Evolutionary conservation across 2,329 filamentous ascomycete species (phyloP).

Genomic region (Aspergillus tubingensis): DNA sequence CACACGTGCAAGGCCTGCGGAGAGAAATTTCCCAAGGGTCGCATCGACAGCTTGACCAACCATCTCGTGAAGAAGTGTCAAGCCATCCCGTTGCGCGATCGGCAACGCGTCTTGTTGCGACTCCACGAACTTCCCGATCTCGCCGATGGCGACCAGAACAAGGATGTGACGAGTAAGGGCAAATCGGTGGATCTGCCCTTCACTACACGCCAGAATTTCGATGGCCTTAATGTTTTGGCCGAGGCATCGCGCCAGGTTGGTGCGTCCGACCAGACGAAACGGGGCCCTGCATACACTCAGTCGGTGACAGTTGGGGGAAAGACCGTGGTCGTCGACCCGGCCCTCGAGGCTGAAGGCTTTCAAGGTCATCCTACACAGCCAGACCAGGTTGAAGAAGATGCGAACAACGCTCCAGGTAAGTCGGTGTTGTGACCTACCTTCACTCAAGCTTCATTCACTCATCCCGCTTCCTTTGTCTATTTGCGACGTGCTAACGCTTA

Average conservation of each 20-base stretch:
- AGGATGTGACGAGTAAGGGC: slow-evolving; percentile 43
- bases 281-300: slow-evolving; percentile 40
- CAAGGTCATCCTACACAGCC: slow-evolving; percentile 34
- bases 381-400: slow-evolving; percentile 30
- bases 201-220: slow-evolving; percentile 64
- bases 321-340: slow-evolving; percentile 46
- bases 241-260: slow-evolving; percentile 82
- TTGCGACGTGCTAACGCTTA: slow-evolving; percentile 19
- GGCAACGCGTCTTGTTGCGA: slow-evolving; percentile 72
- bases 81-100: slow-evolving; percentile 71
- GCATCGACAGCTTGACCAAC: slow-evolving; percentile 76
- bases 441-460: neutral
- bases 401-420: slow-evolving; percentile 29
- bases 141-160: slow-evolving; percentile 41
- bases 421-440: neutral
- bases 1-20: slow-evolving; percentile 88
- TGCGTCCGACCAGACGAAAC: slow-evolving; percentile 50
- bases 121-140: slow-evolving; percentile 68
- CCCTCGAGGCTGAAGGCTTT: slow-evolving; percentile 44
- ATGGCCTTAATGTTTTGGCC: slow-evolving; percentile 80
- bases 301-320: slow-evolving; percentile 44
- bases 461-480: neutral
- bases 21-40: slow-evolving; percentile 85
- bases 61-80: slow-evolving; percentile 88
- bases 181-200: slow-evolving; percentile 46